Conservation (phyloP, 352 stramenopile genomes). For the Globisporangium echinulatum region DNA sequence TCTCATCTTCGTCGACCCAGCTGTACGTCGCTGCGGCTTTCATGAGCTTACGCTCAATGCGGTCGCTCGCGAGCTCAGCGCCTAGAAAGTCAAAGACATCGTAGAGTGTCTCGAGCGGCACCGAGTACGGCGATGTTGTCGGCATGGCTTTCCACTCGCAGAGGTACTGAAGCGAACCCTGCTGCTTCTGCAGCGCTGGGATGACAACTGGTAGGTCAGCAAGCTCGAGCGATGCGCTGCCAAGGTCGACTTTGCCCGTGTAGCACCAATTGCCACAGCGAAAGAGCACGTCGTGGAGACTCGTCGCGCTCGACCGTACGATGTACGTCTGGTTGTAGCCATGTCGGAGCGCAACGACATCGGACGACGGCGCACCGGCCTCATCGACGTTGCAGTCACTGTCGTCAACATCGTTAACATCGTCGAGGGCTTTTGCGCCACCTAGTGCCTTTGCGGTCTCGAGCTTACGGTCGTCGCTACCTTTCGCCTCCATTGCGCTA, state of each 20-base stretch:
- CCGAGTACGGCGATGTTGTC: conserved; percentile 54
- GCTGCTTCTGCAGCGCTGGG: conserved; percentile 90
- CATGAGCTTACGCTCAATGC: conserved; percentile 82
- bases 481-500: conserved; percentile 57
- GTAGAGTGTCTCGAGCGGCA: conserved; percentile 71
- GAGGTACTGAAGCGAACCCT: conserved; percentile 88
- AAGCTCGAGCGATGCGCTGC: conserved; percentile 72
- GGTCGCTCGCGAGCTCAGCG: conserved; percentile 72
- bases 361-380: conserved; percentile 38
- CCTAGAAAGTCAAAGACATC: conserved; percentile 83
- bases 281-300: conserved; percentile 89
- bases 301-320: conserved; percentile 59
- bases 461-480: conserved; percentile 14
- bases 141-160: conserved; percentile 86
- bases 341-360: conserved; percentile 72
- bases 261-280: conserved; percentile 95
- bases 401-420: conserved; percentile 8
- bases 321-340: conserved; percentile 93
- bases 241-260: conserved; percentile 85
- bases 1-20: conserved; percentile 87
- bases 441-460: conserved; percentile 1
- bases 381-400: conserved; percentile 39
- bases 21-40: conserved; percentile 76
- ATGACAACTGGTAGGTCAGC: conserved; percentile 87
- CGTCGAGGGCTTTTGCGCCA: conserved; percentile 18